Conservation (phyloP, 2,329 filamentous ascomycete species). For the Phaeosphaeria sp. region DNA sequence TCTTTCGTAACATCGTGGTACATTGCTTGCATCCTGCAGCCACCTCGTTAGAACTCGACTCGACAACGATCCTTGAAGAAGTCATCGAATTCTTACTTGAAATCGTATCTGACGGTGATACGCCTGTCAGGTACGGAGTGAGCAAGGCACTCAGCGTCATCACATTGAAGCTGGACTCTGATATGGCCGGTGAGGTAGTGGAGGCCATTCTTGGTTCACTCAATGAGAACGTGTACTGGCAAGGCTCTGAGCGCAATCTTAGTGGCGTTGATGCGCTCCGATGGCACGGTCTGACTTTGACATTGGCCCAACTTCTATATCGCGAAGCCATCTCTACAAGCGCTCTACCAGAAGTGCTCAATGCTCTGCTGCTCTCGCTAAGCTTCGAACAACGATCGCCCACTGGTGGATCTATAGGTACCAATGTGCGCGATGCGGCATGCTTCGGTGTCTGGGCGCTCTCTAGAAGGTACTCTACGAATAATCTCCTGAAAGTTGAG, state of each 20-base stretch:
- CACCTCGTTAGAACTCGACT: constrained; percentile 43
- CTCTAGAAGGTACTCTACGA: constrained; percentile 82
- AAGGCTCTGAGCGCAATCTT: constrained; percentile 65
- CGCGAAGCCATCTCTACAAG: constrained; percentile 76
- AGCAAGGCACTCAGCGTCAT: constrained; percentile 93
- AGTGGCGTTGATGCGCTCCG: constrained; percentile 78
- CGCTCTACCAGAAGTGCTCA: constrained; percentile 75
- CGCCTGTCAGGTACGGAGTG: constrained; percentile 85
- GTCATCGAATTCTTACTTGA: constrained; percentile 83
- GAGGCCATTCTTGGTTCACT: constrained; percentile 79
- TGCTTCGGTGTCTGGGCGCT: constrained; percentile 97
- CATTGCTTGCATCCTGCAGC: constrained; percentile 61
- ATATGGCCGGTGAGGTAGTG: constrained; percentile 86
- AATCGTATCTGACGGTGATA: constrained; percentile 83
- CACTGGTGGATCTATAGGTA: constrained; percentile 83
- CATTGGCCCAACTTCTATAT: constrained; percentile 85
- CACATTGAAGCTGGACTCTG: constrained; percentile 76
- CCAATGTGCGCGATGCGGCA: constrained; percentile 91
- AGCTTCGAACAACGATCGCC: constrained; percentile 88
- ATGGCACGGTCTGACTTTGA: constrained; percentile 93
- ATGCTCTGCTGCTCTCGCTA: constrained; percentile 78
- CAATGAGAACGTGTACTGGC: constrained; percentile 66
- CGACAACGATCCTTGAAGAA: constrained; percentile 66
- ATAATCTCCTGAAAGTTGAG: constrained; percentile 73
- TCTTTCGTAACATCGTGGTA: constrained; percentile 75